These are phyloP conservation scores for Coniochaeta ligniaria DNA, from an alignment of 2,329 filamentous ascomycete genomes.

Conservation along the genomic window DNA sequence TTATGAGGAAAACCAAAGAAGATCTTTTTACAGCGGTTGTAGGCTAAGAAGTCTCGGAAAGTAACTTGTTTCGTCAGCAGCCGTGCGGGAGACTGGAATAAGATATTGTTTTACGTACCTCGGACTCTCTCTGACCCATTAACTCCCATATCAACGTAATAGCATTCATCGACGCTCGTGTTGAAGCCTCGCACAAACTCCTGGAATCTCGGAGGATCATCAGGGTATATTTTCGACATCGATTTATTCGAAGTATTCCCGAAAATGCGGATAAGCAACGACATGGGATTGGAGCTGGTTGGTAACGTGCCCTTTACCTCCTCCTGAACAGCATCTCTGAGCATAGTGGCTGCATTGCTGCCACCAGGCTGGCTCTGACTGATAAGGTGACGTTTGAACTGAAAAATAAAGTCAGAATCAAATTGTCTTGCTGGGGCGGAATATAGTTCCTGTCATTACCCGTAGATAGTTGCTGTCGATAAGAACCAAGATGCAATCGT, in stretches of 20 bases:
- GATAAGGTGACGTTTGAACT: not conserved
- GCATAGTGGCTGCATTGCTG: not conserved
- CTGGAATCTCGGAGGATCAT: not conserved
- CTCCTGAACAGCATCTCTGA: not conserved
- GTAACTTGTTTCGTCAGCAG: not conserved
- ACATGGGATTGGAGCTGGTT: not conserved
- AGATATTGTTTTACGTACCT: too few species aligned
- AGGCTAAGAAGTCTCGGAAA: not conserved
- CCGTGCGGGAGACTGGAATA: too few species aligned
- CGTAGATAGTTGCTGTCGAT: not conserved
- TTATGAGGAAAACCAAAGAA: not conserved
- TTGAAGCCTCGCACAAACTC: not conserved
- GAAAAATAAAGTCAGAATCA: not conserved
- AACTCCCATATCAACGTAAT: not conserved
- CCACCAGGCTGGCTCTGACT: not conserved
- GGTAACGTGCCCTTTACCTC: not conserved
- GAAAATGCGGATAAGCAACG: not conserved
- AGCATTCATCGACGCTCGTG: not conserved
- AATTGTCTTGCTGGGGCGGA: not conserved
- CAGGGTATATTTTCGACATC: not conserved
- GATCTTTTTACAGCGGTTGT: not conserved
- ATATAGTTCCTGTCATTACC: not conserved
- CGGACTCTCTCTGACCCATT: not conserved
- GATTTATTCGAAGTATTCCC: not conserved
- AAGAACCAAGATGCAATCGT: not conserved